These are phyloP conservation scores for Epichloe festucae DNA, from an alignment of 2,329 filamentous ascomycete genomes.

Conservation along the genomic window DNA sequence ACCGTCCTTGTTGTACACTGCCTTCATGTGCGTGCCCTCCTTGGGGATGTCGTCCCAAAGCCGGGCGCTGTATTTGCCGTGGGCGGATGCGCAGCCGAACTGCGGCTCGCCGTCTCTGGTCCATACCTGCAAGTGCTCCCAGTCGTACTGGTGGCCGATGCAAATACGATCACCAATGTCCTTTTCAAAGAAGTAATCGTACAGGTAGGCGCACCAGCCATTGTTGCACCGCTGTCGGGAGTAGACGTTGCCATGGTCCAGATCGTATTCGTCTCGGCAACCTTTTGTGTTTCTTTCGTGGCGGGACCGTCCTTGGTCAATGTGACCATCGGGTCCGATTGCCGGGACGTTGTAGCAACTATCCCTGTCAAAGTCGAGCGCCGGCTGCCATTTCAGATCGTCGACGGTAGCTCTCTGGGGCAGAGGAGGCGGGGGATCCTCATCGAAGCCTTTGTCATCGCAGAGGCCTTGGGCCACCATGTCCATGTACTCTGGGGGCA, in stretches of 20 bases:
- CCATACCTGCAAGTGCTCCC: slow-evolving; percentile 24
- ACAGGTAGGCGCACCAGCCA: slow-evolving; percentile 30
- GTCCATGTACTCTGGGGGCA: neutral
- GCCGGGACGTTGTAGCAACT: slow-evolving; percentile 28
- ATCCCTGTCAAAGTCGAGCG: slow-evolving; percentile 21
- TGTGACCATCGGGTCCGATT: slow-evolving; percentile 20
- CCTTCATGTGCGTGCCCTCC: slow-evolving; percentile 19
- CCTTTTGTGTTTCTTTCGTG: slow-evolving; percentile 14
- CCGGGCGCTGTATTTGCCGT: slow-evolving; percentile 18
- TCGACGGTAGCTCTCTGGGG: slow-evolving; percentile 10
- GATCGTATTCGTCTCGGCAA: slow-evolving; percentile 22
- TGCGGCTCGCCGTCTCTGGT: slow-evolving; percentile 13
- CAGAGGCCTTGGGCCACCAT: neutral
- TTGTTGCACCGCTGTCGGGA: slow-evolving; percentile 29
- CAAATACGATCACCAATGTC: slow-evolving; percentile 19
- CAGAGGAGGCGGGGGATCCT: slow-evolving; percentile 11
- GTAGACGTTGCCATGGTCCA: slow-evolving; percentile 29
- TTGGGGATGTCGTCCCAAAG: slow-evolving; percentile 13
- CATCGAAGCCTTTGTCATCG: slow-evolving; percentile 4
- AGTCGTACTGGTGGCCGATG: slow-evolving; percentile 26
- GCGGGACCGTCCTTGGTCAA: slow-evolving; percentile 18
- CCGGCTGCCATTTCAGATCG: slow-evolving; percentile 15
- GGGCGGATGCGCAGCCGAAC: slow-evolving; percentile 19
- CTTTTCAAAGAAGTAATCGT: slow-evolving; percentile 35
- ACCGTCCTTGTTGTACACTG: slow-evolving; percentile 26